Evolutionary conservation across 352 stramenopile genomes (phyloP).

Genomic region (Aphanomyces cochlioides): DNA sequence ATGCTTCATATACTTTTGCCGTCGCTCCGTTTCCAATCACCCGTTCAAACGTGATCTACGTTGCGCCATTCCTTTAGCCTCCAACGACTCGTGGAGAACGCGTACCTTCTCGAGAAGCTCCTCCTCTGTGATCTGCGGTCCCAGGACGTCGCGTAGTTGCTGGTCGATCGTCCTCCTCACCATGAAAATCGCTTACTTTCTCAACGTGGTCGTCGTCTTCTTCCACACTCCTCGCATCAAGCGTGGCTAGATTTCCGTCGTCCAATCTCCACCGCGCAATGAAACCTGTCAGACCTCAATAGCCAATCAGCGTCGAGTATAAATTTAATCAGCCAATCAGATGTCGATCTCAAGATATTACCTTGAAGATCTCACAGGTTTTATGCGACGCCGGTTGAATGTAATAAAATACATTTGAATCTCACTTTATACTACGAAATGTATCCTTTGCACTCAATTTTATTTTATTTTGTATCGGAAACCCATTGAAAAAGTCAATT

Average conservation of each 20-base stretch:
- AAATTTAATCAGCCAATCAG: no score
- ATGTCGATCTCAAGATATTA: no score
- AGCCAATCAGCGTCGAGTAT: slow-evolving; percentile 7
- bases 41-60: slow-evolving; percentile 29
- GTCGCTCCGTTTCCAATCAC: slow-evolving; percentile 63
- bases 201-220: not conserved
- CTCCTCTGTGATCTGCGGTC: slow-evolving; percentile 55
- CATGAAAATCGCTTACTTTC: not conserved
- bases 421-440: no score
- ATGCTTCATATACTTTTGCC: slow-evolving; percentile 66
- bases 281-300: slow-evolving; percentile 12
- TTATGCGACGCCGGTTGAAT: no score
- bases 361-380: no score
- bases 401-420: no score
- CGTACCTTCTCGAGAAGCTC: slow-evolving; percentile 45
- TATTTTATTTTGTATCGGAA: no score
- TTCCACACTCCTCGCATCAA: not conserved
- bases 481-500: no score
- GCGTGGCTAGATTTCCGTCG: not conserved
- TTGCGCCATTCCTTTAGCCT: not conserved
- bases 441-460: no score
- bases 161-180: slow-evolving; percentile 40
- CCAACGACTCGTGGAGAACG: slow-evolving; percentile 27
- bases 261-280: slow-evolving; percentile 11
- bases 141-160: slow-evolving; percentile 55